phyloP scores from a whole-genome alignment of 495 filamentous ascomycete genomes.

The Aspergillus hancockii region DNA sequence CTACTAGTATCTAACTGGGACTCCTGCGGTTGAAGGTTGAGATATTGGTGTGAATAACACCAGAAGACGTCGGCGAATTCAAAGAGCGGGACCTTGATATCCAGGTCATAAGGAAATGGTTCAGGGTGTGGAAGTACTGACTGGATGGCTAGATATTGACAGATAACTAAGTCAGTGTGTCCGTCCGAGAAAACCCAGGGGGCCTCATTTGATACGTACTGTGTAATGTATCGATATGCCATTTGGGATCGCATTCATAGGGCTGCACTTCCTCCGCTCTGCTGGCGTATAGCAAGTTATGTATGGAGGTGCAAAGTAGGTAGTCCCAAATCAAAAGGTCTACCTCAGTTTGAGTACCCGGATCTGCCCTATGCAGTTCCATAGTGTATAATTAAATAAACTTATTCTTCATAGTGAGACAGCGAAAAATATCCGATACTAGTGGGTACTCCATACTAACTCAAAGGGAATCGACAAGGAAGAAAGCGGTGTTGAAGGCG shows the following conservation, averaged over 20 bases:
- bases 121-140: conserved; percentile 2
- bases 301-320: conserved; percentile 44
- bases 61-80: conserved; percentile 13
- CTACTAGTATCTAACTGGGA: background rate
- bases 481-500: background rate
- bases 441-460: too few relatives aligned
- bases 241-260: conserved; percentile 20
- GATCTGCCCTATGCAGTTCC: conserved; percentile 16
- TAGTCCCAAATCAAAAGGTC: conserved; percentile 59
- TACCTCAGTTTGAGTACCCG: conserved; percentile 39
- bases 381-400: conserved; percentile 6
- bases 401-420: background rate
- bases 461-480: too few relatives aligned
- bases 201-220: conserved; percentile 21
- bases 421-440: too few relatives aligned
- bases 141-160: conserved; percentile 10
- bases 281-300: conserved; percentile 25
- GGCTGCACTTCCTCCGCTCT: conserved; percentile 7
- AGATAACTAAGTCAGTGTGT: conserved; percentile 1
- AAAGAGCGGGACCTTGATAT: conserved; percentile 31
- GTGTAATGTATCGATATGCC: conserved; percentile 24
- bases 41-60: background rate
- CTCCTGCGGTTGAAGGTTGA: background rate
- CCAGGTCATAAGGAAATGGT: conserved; percentile 25
- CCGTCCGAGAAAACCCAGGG: background rate